These are phyloP conservation scores for Annulohypoxylon truncatum DNA, from an alignment of 2,329 filamentous ascomycete genomes.

Conservation along the genomic window DNA sequence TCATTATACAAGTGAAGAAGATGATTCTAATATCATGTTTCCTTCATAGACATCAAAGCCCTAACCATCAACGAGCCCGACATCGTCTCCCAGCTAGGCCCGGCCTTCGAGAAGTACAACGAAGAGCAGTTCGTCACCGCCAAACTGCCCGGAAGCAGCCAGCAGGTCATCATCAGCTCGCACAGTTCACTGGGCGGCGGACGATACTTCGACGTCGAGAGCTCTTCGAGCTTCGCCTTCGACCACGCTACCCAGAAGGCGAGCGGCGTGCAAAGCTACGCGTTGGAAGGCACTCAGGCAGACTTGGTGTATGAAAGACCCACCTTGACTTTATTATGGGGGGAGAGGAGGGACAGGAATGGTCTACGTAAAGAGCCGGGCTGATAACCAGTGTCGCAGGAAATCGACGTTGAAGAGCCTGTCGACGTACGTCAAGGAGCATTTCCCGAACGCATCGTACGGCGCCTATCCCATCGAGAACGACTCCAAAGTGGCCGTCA, in stretches of 20 bases:
- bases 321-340: background rate
- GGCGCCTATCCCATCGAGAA: slow-evolving; percentile 85
- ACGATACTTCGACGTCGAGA: slow-evolving; percentile 91
- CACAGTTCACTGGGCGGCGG: slow-evolving; percentile 85
- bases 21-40: slow-evolving; percentile 6
- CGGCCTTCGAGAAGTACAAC: slow-evolving; percentile 94
- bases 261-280: slow-evolving; percentile 82
- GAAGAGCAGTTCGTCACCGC: slow-evolving; percentile 91
- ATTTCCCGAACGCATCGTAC: slow-evolving; percentile 84
- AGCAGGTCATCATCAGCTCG: slow-evolving; percentile 85
- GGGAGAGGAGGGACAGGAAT: background rate
- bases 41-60: slow-evolving; percentile 82
- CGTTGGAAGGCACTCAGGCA: slow-evolving; percentile 78
- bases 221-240: slow-evolving; percentile 87
- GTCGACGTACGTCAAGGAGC: slow-evolving; percentile 81
- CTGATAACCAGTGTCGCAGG: slow-evolving; percentile 58
- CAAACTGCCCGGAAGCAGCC: slow-evolving; percentile 87
- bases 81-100: slow-evolving; percentile 77
- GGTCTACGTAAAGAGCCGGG: slow-evolving; percentile 4
- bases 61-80: slow-evolving; percentile 77
- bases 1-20: background rate
- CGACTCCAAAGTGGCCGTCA: slow-evolving; percentile 79
- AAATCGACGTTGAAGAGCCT: slow-evolving; percentile 87
- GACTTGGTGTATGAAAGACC: slow-evolving; percentile 77
- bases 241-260: slow-evolving; percentile 90